Evolutionary conservation across 2,329 filamentous ascomycete genomes (phyloP).

Genomic region (Trichoderma polysporum): DNA sequence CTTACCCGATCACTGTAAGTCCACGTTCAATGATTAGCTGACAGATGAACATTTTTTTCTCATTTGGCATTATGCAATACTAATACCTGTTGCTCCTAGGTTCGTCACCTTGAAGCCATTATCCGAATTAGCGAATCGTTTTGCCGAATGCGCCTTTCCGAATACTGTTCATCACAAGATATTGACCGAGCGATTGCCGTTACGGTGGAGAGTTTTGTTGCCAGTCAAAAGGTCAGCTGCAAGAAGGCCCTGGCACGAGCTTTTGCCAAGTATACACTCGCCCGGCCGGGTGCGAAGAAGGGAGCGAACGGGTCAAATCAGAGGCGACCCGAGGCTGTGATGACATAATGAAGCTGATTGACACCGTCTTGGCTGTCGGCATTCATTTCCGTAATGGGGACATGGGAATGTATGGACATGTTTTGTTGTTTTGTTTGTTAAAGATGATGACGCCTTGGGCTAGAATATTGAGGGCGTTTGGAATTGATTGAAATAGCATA

Average conservation of each 20-base stretch:
- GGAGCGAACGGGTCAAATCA: conserved; percentile 28
- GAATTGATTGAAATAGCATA: not conserved
- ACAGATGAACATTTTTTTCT: too few relatives aligned
- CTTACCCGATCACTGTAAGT: conserved; percentile 95
- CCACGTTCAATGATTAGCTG: too few relatives aligned
- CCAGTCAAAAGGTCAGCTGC: conserved; percentile 93
- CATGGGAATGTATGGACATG: not conserved
- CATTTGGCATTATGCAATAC: not conserved
- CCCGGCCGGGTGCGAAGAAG: conserved; percentile 45
- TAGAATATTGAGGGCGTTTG: conserved; percentile 9
- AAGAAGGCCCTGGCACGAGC: conserved; percentile 93
- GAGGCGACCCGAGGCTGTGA: conserved; percentile 33
- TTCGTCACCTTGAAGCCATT: conserved; percentile 95
- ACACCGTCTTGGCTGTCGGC: not conserved
- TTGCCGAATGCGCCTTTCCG: conserved; percentile 96
- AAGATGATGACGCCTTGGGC: not conserved
- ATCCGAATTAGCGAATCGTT: conserved; percentile 94
- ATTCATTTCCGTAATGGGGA: not conserved
- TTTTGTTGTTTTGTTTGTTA: not conserved
- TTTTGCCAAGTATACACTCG: conserved; percentile 88
- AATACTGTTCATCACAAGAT: conserved; percentile 86
- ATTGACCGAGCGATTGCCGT: conserved; percentile 97
- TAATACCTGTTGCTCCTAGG: conserved; percentile 49
- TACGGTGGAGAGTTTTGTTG: conserved; percentile 93
- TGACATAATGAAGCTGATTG: conserved; percentile 24